Evolutionary conservation across 768 basidiomycete genomes (phyloP).

Genomic region (Dendrothele bispora): DNA sequence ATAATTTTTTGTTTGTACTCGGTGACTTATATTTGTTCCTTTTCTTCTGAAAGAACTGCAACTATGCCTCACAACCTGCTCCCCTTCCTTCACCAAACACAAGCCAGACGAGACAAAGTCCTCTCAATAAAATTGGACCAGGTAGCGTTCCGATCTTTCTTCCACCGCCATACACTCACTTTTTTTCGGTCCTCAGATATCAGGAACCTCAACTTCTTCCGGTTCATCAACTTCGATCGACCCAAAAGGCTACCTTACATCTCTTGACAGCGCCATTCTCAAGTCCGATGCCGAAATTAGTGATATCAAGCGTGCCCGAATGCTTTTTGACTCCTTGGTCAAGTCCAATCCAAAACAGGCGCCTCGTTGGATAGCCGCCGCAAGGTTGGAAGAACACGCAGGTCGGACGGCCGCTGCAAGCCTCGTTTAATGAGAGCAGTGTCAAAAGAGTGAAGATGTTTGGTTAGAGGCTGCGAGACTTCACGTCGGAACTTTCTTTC

Average conservation of each 20-base stretch:
- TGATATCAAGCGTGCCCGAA: slow-evolving; percentile 95
- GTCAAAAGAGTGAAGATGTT: slow-evolving; percentile 94
- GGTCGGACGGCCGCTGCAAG: slow-evolving; percentile 94
- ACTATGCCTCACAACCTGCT: too few relatives aligned
- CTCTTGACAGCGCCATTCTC: slow-evolving; percentile 84
- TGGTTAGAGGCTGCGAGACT: slow-evolving; percentile 97
- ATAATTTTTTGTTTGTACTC: too few relatives aligned
- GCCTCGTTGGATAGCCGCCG: slow-evolving; percentile 98
- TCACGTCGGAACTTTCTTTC: slow-evolving; percentile 58
- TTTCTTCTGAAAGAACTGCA: too few relatives aligned
- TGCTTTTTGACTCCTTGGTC: slow-evolving; percentile 93
- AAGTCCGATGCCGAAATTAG: slow-evolving; percentile 97
- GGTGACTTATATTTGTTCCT: too few relatives aligned
- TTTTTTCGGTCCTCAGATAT: slow-evolving; percentile 55
- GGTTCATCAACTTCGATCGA: slow-evolving; percentile 87
- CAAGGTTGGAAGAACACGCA: slow-evolving; percentile 92
- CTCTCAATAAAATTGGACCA: slow-evolving; percentile 92
- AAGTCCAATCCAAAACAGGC: slow-evolving; percentile 97
- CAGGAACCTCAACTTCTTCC: slow-evolving; percentile 65
- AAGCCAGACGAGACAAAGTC: too few relatives aligned
- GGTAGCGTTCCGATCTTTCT: slow-evolving; percentile 33
- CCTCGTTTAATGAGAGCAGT: slow-evolving; percentile 92
- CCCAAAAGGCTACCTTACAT: slow-evolving; percentile 97
- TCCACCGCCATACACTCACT: neutral
- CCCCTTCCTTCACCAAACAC: too few relatives aligned